A percentile compares a stretch with the other conserved stretches of the same genome.
Evolutionary conservation across 768 basidiomycete genomes (phyloP).

Genomic region (Thelephora aurantiotincta): DNA sequence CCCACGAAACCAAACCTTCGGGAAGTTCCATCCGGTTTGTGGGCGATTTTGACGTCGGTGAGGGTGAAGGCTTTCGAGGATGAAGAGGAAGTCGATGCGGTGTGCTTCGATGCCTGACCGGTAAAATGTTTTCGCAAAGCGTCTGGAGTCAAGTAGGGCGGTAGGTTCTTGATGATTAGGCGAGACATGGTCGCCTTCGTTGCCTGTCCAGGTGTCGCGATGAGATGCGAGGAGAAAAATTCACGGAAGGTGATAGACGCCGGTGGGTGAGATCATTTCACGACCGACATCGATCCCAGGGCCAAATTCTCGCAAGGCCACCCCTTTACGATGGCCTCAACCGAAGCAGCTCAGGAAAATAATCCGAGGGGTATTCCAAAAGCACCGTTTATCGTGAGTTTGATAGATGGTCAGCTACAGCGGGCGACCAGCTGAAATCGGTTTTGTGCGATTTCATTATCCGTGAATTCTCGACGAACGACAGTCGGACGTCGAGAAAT

Average conservation of each 20-base stretch:
- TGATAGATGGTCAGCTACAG: not conserved
- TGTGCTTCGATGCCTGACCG: constrained; percentile 28
- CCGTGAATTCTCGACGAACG: too few species aligned
- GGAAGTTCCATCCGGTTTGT: constrained; percentile 63
- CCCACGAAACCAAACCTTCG: constrained; percentile 90
- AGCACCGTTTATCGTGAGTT: constrained; percentile 86
- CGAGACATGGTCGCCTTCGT: constrained; percentile 45
- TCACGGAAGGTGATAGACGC: too few species aligned
- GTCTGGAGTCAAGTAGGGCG: constrained; percentile 48
- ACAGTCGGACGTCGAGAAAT: constrained; percentile 79
- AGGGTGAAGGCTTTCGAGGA: constrained; percentile 23
- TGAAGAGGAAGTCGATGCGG: constrained; percentile 30
- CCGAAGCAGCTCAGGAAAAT: constrained; percentile 23
- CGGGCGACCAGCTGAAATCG: not conserved
- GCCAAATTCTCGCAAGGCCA: not conserved
- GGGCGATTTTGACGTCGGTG: constrained; percentile 78
- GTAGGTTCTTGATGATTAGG: constrained; percentile 73
- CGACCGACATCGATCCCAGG: too few species aligned
- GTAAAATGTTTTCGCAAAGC: constrained; percentile 53
- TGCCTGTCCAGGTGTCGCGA: not conserved
- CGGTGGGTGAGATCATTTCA: too few species aligned
- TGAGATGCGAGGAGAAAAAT: not conserved
- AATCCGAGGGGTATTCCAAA: constrained; percentile 91
- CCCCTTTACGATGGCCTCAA: not conserved
- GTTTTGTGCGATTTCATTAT: too few species aligned